Percentiles rank a stretch among this genome's conserved stretches.
These are phyloP conservation scores for Ricinus communis DNA, from an alignment of 345 rosid species.

Conservation along the genomic window DNA sequence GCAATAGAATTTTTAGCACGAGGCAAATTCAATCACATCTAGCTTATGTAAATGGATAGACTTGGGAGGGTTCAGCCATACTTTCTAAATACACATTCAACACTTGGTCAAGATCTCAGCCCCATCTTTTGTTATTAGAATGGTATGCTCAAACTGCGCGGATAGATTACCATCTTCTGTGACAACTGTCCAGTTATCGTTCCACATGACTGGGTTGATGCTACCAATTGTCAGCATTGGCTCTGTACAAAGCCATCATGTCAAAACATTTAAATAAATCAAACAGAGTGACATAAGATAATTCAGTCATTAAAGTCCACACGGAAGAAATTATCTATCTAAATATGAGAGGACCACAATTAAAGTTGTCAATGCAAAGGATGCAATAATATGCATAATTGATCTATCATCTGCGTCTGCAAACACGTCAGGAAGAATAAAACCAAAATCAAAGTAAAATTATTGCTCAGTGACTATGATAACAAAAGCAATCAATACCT, in stretches of 20 bases:
- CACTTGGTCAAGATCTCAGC: conserved; percentile 79
- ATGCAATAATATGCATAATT: neutral
- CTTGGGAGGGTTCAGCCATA: no score
- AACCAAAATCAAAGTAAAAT: neutral
- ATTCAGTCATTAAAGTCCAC: neutral
- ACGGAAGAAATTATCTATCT: neutral
- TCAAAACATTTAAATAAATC: neutral
- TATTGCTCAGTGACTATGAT: no score
- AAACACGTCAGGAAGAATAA: neutral
- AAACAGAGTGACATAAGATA: neutral
- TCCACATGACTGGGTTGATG: conserved; percentile 74
- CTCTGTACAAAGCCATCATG: conserved; percentile 44
- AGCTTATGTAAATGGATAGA: no score
- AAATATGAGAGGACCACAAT: neutral
- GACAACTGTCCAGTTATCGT: conserved; percentile 89
- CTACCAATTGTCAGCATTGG: conserved; percentile 93
- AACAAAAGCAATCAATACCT: no score
- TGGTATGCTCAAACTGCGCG: conserved; percentile 92
- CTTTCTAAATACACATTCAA: no score
- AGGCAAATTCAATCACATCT: conserved; percentile 10
- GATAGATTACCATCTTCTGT: conserved; percentile 88
- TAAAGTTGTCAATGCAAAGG: neutral
- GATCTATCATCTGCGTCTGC: neutral
- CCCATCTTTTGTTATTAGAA: conserved; percentile 76
- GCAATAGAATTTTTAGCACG: neutral